Percentiles rank a stretch among this genome's conserved stretches.
Conservation (phyloP, 2,329 filamentous ascomycete genomes). For the Alternaria dauci region DNA sequence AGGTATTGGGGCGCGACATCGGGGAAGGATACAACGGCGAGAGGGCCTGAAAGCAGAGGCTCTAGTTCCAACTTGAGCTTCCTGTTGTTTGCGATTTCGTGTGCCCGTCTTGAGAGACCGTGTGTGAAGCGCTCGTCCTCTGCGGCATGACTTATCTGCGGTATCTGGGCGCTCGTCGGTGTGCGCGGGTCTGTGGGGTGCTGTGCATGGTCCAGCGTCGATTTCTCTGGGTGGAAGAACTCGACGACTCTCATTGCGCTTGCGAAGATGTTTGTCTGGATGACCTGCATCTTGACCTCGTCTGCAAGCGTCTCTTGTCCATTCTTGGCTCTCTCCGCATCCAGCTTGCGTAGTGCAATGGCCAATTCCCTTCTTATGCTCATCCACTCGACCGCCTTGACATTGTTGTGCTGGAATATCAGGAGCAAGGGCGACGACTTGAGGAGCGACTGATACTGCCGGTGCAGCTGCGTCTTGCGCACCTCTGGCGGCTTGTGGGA, state of each 20-base stretch:
- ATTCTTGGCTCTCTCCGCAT: conserved; percentile 73
- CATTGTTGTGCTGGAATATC: conserved; percentile 83
- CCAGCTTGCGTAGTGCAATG: conserved; percentile 68
- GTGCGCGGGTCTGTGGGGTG: conserved; percentile 45
- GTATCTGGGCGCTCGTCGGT: conserved; percentile 45
- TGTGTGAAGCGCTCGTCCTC: conserved; percentile 66
- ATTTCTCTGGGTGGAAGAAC: conserved; percentile 65
- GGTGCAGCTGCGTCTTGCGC: conserved; percentile 87
- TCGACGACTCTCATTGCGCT: conserved; percentile 86
- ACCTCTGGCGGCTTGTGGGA: conserved; percentile 86
- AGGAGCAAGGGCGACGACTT: conserved; percentile 85
- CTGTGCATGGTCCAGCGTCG: conserved; percentile 28
- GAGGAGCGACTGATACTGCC: conserved; percentile 87
- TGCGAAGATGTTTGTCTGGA: conserved; percentile 89
- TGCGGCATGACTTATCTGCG: conserved; percentile 37
- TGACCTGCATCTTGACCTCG: conserved; percentile 77
- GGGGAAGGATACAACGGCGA: conserved; percentile 83
- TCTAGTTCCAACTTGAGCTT: conserved; percentile 69
- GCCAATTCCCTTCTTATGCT: conserved; percentile 74
- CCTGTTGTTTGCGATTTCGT: conserved; percentile 59
- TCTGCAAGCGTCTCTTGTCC: conserved; percentile 61
- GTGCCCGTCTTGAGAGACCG: conserved; percentile 65
- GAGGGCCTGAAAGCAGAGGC: conserved; percentile 80
- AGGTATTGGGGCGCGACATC: conserved; percentile 84
- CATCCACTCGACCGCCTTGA: conserved; percentile 77